Percentiles rank a stretch among this genome's conserved stretches.
These are phyloP conservation scores for Hyphodiscus hymeniophilus DNA, from an alignment of 495 filamentous ascomycete species.

Conservation along the genomic window DNA sequence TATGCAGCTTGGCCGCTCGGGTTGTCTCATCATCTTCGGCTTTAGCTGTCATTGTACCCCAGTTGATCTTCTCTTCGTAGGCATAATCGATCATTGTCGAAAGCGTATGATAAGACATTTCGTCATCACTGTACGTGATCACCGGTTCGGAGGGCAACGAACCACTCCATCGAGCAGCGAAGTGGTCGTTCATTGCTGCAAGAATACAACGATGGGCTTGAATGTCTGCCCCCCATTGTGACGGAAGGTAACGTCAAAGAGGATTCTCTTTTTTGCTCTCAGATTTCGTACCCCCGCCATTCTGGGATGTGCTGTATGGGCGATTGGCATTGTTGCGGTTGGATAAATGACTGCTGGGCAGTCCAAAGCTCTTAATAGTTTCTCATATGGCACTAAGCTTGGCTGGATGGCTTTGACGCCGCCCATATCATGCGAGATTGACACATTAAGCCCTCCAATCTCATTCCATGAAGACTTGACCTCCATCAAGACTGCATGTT, in stretches of 20 bases:
- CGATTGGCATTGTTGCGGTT: slow-evolving; percentile 3
- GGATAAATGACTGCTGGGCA: slow-evolving; percentile 22
- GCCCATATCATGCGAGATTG: slow-evolving; percentile 20
- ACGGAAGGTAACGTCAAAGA: slow-evolving; percentile 21
- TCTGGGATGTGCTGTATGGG: background rate
- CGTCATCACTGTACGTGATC: no score
- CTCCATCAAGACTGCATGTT: slow-evolving; percentile 5
- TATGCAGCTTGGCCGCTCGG: slow-evolving; percentile 12
- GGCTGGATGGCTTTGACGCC: slow-evolving; percentile 14
- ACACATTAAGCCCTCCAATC: slow-evolving; percentile 19
- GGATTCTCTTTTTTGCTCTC: slow-evolving; percentile 12
- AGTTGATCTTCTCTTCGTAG: slow-evolving; percentile 17
- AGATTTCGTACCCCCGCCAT: slow-evolving; percentile 13
- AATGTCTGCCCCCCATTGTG: slow-evolving; percentile 16
- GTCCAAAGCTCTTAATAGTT: slow-evolving; percentile 18
- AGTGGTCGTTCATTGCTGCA: slow-evolving; percentile 21
- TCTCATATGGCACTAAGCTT: slow-evolving; percentile 24
- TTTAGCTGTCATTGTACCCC: slow-evolving; percentile 12
- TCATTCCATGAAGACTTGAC: slow-evolving; percentile 12
- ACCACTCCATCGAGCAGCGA: slow-evolving; percentile 17
- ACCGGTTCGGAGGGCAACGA: no score
- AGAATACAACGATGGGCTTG: slow-evolving; percentile 23
- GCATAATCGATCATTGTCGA: slow-evolving; percentile 23
- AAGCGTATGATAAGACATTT: slow-evolving; percentile 16
- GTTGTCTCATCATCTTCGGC: slow-evolving; percentile 15